Conservation (phyloP, 179 eudicot genomes). For the Spinacia oleracea region DNA sequence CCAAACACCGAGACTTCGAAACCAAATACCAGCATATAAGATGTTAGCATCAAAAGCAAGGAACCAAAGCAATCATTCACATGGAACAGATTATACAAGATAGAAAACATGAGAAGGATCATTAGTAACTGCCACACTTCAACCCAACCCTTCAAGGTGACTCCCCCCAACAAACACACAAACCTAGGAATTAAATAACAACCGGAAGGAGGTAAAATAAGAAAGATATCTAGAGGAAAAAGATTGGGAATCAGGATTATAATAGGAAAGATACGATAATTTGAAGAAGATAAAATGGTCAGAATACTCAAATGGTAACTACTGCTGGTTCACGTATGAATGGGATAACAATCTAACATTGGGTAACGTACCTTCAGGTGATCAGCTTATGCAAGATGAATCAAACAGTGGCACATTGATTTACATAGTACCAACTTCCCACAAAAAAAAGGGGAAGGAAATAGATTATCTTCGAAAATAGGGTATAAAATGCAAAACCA, state of each 20-base stretch:
- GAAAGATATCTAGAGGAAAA: neutral
- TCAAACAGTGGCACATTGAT: neutral
- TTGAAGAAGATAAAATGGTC: neutral
- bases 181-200: neutral
- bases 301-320: neutral
- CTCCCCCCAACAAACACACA: neutral
- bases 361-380: neutral
- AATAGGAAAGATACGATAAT: neutral
- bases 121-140: neutral
- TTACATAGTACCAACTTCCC: neutral
- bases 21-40: neutral
- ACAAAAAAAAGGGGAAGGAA: neutral
- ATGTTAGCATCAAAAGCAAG: neutral
- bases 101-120: neutral
- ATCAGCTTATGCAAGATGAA: neutral
- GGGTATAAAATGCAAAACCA: conserved; percentile 4
- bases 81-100: neutral
- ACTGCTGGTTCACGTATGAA: neutral
- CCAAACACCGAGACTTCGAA: neutral
- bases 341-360: neutral
- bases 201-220: no score
- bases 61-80: neutral
- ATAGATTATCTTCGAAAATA: neutral
- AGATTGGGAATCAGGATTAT: neutral
- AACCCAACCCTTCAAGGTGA: conserved; percentile 6